phyloP scores from a whole-genome alignment of 2,329 filamentous ascomycete species.

The Geosmithia flava region DNA sequence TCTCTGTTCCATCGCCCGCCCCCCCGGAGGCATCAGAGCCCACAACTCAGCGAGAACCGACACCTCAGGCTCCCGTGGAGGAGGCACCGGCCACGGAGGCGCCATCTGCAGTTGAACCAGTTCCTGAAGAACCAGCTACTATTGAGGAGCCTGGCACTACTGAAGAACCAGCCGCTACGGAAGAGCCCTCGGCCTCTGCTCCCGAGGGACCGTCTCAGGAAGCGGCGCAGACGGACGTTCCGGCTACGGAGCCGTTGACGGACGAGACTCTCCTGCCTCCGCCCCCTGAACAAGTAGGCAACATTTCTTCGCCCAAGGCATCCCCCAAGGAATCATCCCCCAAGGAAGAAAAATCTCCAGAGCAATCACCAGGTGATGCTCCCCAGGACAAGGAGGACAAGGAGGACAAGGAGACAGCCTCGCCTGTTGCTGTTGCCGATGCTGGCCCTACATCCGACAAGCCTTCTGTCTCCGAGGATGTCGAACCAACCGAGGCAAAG shows the following conservation, averaged over 20 bases:
- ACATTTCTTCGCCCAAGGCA: slow-evolving; percentile 15
- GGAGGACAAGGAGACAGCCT: slow-evolving; percentile 12
- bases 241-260: slow-evolving; percentile 6
- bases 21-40: not conserved
- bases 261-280: slow-evolving; percentile 17
- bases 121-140: slow-evolving; percentile 10
- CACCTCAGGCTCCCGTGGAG: not conserved
- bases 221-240: slow-evolving; percentile 13
- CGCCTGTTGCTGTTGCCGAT: not conserved
- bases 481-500: not conserved
- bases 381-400: slow-evolving; percentile 14
- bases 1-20: slow-evolving; percentile 32
- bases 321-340: slow-evolving; percentile 12
- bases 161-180: slow-evolving; percentile 13
- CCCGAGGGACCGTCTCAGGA: slow-evolving; percentile 15
- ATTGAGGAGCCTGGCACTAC: slow-evolving; percentile 19
- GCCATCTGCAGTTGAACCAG: not conserved
- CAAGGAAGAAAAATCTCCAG: slow-evolving; percentile 12
- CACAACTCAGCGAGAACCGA: not conserved
- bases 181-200: slow-evolving; percentile 16
- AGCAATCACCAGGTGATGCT: slow-evolving; percentile 11
- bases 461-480: not conserved
- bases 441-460: not conserved
- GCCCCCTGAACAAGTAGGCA: slow-evolving; percentile 25
- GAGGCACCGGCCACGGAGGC: not conserved